Percentiles rank a stretch among this genome's conserved stretches.
These are phyloP conservation scores for Candida loeiensis DNA, from an alignment of 805 yeast species.

Conservation along the genomic window DNA sequence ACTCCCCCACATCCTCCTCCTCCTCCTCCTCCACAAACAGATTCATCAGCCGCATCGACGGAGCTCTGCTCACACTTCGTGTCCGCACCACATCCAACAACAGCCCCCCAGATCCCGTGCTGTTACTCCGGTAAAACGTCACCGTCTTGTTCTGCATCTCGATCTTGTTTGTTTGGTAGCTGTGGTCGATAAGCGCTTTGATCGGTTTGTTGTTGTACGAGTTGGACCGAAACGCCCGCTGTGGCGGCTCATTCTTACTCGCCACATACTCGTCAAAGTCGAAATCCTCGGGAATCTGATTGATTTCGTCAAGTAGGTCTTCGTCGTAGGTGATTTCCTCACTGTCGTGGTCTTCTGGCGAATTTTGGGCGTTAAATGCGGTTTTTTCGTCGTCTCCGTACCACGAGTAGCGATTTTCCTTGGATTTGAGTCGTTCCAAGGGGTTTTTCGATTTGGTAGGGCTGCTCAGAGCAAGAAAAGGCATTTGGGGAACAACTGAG, in stretches of 20 bases:
- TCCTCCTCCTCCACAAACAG: slow-evolving; percentile 19
- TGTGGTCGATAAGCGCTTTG: slow-evolving; percentile 22
- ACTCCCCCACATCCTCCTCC: slow-evolving; percentile 6
- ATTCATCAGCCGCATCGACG: slow-evolving; percentile 27
- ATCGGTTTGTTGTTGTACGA: slow-evolving; percentile 39
- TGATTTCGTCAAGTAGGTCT: slow-evolving; percentile 49
- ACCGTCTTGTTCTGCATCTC: slow-evolving; percentile 38
- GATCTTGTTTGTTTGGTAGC: slow-evolving; percentile 29
- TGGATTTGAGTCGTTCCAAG: not conserved
- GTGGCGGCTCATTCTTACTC: not conserved
- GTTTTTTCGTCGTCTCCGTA: slow-evolving; percentile 24
- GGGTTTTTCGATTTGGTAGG: not conserved
- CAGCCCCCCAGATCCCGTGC: slow-evolving; percentile 13
- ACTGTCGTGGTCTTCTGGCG: slow-evolving; percentile 2
- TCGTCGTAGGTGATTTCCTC: slow-evolving; percentile 21
- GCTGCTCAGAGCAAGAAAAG: not conserved
- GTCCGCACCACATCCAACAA: slow-evolving; percentile 1
- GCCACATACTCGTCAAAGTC: slow-evolving; percentile 30
- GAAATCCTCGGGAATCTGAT: slow-evolving; percentile 45
- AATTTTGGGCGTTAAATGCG: slow-evolving; percentile 11
- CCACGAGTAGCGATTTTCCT: slow-evolving; percentile 30
- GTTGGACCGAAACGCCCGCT: slow-evolving; percentile 30
- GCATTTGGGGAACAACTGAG: too few relatives aligned
- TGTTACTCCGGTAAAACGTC: slow-evolving; percentile 35
- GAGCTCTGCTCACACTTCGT: slow-evolving; percentile 25